phyloP scores from a whole-genome alignment of 352 stramenopile species.

The Phytophthora boehmeriae region DNA sequence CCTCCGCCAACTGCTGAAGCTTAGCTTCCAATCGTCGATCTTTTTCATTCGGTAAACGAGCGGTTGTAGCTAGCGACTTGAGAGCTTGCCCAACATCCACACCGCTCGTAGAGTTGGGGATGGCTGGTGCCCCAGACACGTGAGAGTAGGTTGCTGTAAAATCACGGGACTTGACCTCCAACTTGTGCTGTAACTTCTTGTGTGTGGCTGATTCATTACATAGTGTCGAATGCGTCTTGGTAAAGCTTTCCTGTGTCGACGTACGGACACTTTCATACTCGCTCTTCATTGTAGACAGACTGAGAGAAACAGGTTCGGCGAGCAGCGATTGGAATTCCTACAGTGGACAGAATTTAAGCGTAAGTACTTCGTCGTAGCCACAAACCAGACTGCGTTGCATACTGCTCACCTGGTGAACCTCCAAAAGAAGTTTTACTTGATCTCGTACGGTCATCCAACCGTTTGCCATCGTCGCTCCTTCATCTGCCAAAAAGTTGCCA shows the following conservation, averaged over 20 bases:
- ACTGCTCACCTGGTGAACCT: conserved; percentile 59
- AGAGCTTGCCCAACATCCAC: conserved; percentile 39
- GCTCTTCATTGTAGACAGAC: conserved; percentile 77
- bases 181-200: conserved; percentile 65
- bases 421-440: conserved; percentile 61
- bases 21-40: conserved; percentile 50
- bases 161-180: conserved; percentile 57
- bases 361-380: background rate
- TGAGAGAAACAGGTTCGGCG: conserved; percentile 71
- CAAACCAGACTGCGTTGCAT: background rate
- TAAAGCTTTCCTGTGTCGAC: conserved; percentile 70
- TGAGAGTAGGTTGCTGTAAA: conserved; percentile 37
- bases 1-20: conserved; percentile 51
- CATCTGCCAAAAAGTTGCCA: conserved; percentile 39
- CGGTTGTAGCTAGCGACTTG: conserved; percentile 32
- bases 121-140: conserved; percentile 28
- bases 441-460: conserved; percentile 67
- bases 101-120: conserved; percentile 20
- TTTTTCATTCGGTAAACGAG: conserved; percentile 36
- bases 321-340: conserved; percentile 83
- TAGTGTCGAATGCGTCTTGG: conserved; percentile 50
- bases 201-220: conserved; percentile 51
- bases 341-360: background rate
- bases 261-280: conserved; percentile 71
- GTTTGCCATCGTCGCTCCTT: conserved; percentile 58